Conservation (phyloP, 805 yeast genomes). For the Yarrowia divulgata region DNA sequence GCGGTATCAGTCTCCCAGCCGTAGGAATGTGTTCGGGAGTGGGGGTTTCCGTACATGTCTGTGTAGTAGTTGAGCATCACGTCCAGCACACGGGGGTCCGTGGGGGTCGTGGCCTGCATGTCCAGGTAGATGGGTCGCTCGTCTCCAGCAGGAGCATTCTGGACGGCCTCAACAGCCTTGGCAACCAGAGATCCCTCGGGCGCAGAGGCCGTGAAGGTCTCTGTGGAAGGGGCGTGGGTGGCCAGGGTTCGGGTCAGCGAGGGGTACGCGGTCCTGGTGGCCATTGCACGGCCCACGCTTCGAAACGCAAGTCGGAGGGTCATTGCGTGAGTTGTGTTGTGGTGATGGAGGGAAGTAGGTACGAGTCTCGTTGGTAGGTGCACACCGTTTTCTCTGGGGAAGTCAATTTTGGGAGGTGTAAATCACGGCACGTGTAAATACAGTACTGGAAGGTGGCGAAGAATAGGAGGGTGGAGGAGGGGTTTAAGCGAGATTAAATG, state of each 20-base stretch:
- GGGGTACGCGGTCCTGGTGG: slow-evolving; percentile 2
- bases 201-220: slow-evolving; percentile 33
- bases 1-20: slow-evolving; percentile 99
- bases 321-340: slow-evolving; percentile 6
- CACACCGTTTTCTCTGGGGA: slow-evolving; percentile 3
- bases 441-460: background rate
- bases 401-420: slow-evolving; percentile 28
- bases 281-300: slow-evolving; percentile 23
- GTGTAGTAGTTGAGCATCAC: slow-evolving; percentile 58
- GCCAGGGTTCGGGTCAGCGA: slow-evolving; percentile 13
- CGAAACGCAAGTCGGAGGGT: slow-evolving; percentile 29
- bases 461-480: background rate
- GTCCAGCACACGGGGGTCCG: slow-evolving; percentile 89
- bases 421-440: background rate
- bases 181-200: slow-evolving; percentile 39
- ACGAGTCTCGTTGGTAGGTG: background rate
- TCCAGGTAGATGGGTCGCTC: slow-evolving; percentile 90
- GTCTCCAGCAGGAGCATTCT: slow-evolving; percentile 46
- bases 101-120: slow-evolving; percentile 98
- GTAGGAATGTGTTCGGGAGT: slow-evolving; percentile 93
- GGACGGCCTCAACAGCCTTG: slow-evolving; percentile 36
- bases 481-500: too few relatives aligned
- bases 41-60: slow-evolving; percentile 97
- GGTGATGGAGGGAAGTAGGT: background rate
- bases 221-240: slow-evolving; percentile 41